Base-by-base conservation (phyloP, 108 stramenopile species). In the Conticribra weissflogii region DNA sequence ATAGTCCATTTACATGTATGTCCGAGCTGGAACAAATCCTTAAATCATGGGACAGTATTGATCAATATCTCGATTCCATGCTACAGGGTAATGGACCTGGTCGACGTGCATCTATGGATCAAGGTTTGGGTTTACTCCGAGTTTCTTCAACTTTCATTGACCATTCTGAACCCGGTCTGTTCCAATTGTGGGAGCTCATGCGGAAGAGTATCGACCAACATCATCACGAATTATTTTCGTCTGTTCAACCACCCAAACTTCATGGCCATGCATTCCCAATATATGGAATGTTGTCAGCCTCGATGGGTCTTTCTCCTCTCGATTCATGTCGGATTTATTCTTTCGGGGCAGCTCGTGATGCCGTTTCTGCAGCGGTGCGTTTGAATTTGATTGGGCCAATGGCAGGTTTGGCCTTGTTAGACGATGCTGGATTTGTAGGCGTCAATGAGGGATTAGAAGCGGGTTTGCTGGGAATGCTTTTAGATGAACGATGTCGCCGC, bases 351-450 rank as follows among this genome's bases (percentile, higher is more conserved):
- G 88, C 90, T 1, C 81, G 93, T 32, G 93, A 94, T 72, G 73
- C 88, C 55, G 85, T 91, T 18, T 91, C 89, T 32, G 88, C 93
- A 2, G 88, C 93, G 24, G 88, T 94, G 1, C 83, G 93, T 46
- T 68, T 94, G 46, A 89, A 90, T 51, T 58, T 91, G 55, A 36
- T 94, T 22, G 93, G 93, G 4, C 93, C 93, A 1, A 59, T 89
- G 63, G 88, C 85, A 0, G 82, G 85, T 34, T 78, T 89, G 17
- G 36, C 62, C 41, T 22, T 87, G 23, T 68, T 91, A 68, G 52
- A 86, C 45, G 55, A 61, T 23, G 74, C 81, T 31, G 71, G 71
- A 22, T 78, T 78, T 24, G 58, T 59, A 27, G 86, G 89, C 3
- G 83, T 73, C 1, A 71, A 87, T 54, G 76, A 80, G 46, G 88